Percentiles rank a stretch among this genome's conserved stretches.
Evolutionary conservation across 2,329 filamentous ascomycete genomes (phyloP).

Genomic region (Fusarium guadeloupense): DNA sequence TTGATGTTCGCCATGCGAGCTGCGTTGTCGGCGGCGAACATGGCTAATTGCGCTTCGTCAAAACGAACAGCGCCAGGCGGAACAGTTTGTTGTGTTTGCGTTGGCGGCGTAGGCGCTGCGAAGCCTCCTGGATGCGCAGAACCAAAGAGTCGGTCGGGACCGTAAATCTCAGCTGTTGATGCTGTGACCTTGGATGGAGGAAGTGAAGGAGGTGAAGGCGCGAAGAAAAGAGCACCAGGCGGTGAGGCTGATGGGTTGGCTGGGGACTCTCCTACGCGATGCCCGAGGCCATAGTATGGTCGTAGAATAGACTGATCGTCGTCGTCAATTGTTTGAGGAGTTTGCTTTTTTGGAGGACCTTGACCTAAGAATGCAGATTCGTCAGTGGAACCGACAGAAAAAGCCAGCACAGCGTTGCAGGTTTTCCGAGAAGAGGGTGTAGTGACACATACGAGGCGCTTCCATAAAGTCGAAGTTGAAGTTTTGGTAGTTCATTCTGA

Average conservation of each 20-base stretch:
- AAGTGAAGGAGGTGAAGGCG: constrained; percentile 52
- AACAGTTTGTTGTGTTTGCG: constrained; percentile 1
- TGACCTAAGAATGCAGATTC: constrained; percentile 31
- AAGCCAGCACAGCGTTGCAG: constrained; percentile 24
- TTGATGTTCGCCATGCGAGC: constrained; percentile 55
- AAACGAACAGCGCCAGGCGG: constrained; percentile 46
- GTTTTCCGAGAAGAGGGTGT: constrained; percentile 7
- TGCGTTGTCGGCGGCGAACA: constrained; percentile 49
- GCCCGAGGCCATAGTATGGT: constrained; percentile 41
- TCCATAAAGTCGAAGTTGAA: constrained; percentile 50
- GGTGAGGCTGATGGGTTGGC: constrained; percentile 45
- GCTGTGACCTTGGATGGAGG: constrained; percentile 37
- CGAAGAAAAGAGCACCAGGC: constrained; percentile 46
- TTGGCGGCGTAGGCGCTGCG: constrained; percentile 19
- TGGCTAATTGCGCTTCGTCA: constrained; percentile 52
- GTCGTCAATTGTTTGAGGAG: constrained; percentile 37
- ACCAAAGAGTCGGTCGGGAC: constrained; percentile 53
- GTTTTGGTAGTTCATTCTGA: constrained; percentile 53
- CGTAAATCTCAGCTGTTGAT: constrained; percentile 56
- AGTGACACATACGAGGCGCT: constrained; percentile 48
- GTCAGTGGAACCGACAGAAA: constrained; percentile 33
- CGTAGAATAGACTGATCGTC: constrained; percentile 39
- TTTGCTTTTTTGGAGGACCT: constrained; percentile 38
- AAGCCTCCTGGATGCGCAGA: constrained; percentile 40
- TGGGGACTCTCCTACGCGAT: constrained; percentile 32